phyloP scores from a whole-genome alignment of 2,329 filamentous ascomycete genomes.

The Aureobasidium pullulans region DNA sequence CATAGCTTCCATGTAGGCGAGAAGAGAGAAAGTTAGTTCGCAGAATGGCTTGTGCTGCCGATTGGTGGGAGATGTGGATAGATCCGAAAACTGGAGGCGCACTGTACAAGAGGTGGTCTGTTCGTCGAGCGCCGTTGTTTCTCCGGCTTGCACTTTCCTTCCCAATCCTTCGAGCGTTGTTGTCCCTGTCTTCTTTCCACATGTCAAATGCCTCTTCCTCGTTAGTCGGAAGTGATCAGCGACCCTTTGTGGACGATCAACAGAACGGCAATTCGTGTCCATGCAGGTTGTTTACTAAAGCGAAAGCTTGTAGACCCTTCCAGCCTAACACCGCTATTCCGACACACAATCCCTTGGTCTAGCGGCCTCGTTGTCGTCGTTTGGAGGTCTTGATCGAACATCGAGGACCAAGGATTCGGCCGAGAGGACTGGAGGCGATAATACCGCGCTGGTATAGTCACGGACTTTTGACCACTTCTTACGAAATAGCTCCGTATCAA shows the following conservation, averaged over 20 bases:
- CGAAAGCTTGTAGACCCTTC: neutral
- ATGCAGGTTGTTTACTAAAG: neutral
- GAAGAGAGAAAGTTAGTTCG: neutral
- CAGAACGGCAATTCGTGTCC: neutral
- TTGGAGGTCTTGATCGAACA: neutral
- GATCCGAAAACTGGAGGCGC: neutral
- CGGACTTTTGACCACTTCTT: neutral
- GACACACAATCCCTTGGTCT: neutral
- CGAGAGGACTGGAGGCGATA: neutral
- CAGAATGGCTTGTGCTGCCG: neutral
- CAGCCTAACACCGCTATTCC: neutral
- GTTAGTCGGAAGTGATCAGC: neutral
- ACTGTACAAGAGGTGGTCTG: neutral
- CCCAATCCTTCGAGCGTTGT: neutral
- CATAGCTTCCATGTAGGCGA: neutral
- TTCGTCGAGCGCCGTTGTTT: neutral
- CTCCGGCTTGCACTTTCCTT: neutral
- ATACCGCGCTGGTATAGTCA: neutral
- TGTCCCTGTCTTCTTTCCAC: neutral
- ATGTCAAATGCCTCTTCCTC: neutral
- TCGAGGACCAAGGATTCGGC: neutral
- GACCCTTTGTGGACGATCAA: neutral
- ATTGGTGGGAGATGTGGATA: conserved; percentile 1
- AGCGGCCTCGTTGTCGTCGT: neutral
- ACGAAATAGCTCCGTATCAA: conserved; percentile 2